Conservation (phyloP, 2,329 filamentous ascomycete species). For the Hypomyces perniciosus region DNA sequence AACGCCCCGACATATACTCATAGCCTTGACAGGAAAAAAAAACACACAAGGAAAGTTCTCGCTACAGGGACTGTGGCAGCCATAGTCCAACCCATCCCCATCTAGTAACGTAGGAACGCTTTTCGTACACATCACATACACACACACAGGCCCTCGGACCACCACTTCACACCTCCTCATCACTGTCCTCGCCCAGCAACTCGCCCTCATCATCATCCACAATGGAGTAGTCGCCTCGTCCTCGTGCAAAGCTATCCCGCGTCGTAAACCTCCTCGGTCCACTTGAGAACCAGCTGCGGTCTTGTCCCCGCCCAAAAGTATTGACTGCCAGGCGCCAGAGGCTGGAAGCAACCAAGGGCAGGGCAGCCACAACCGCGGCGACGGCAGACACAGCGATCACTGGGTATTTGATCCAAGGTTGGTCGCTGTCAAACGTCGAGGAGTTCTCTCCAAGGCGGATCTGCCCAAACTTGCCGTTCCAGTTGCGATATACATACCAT, state of each 20-base stretch:
- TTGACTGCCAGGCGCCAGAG: conserved; percentile 62
- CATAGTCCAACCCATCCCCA: conserved; percentile 3
- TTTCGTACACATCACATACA: conserved; percentile 5
- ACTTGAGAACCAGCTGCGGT: conserved; percentile 46
- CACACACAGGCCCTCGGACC: background rate
- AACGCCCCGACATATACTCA: background rate
- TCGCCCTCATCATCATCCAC: conserved; percentile 95
- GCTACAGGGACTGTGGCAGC: background rate
- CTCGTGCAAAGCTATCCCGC: conserved; percentile 79
- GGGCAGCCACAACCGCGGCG: conserved; percentile 51
- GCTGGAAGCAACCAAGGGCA: conserved; percentile 67
- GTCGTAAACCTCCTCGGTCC: conserved; percentile 74
- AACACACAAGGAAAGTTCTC: background rate
- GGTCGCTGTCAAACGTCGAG: conserved; percentile 57
- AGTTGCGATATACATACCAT: conserved; percentile 80
- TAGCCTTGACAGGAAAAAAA: conserved; percentile 4
- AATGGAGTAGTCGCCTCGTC: conserved; percentile 78
- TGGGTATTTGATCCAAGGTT: conserved; percentile 75
- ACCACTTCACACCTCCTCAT: conserved; percentile 62
- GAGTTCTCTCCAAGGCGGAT: conserved; percentile 75
- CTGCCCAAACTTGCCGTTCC: conserved; percentile 85
- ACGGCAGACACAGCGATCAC: conserved; percentile 64
- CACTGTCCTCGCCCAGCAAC: conserved; percentile 85
- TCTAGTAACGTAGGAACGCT: background rate
- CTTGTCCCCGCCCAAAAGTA: conserved; percentile 43